phyloP scores from a whole-genome alignment of 805 yeast genomes.

The Monosporozyma yasuniensis region DNA sequence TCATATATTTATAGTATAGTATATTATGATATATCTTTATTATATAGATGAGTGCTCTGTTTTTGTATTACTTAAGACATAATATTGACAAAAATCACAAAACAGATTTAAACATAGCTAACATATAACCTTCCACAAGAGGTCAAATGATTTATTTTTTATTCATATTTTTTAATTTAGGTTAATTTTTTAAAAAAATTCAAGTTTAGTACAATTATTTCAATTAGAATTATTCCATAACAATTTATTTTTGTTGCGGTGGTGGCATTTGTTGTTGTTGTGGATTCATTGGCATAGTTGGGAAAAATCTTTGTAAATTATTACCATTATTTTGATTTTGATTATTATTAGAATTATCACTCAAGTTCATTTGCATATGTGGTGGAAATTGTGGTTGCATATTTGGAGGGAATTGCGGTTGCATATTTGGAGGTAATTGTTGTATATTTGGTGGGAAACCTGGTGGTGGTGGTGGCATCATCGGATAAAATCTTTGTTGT shows the following conservation, averaged over 20 bases:
- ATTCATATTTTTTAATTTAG: neutral
- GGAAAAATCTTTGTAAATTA: conserved; percentile 15
- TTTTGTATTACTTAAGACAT: neutral
- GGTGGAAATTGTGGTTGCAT: neutral
- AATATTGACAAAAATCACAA: neutral
- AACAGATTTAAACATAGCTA: neutral
- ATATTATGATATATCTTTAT: neutral
- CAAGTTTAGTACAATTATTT: neutral
- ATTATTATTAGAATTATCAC: conserved; percentile 1
- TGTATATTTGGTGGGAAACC: conserved; percentile 23
- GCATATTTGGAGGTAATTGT: conserved; percentile 16
- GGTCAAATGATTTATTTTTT: neutral
- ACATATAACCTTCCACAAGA: neutral
- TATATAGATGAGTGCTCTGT: neutral
- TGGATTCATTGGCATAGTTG: conserved; percentile 12
- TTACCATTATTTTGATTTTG: neutral
- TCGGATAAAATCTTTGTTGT: conserved; percentile 19
- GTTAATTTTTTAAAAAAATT: too few relatives aligned
- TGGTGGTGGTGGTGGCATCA: conserved; percentile 24
- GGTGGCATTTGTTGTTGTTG: conserved; percentile 3
- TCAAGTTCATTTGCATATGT: neutral
- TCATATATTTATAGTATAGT: neutral
- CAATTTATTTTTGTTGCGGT: neutral
- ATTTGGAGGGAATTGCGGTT: conserved; percentile 2
- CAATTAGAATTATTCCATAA: neutral